These are phyloP conservation scores for Nannochloris sp. DNA, from an alignment of 139 green algal genomes.

Conservation along the genomic window DNA sequence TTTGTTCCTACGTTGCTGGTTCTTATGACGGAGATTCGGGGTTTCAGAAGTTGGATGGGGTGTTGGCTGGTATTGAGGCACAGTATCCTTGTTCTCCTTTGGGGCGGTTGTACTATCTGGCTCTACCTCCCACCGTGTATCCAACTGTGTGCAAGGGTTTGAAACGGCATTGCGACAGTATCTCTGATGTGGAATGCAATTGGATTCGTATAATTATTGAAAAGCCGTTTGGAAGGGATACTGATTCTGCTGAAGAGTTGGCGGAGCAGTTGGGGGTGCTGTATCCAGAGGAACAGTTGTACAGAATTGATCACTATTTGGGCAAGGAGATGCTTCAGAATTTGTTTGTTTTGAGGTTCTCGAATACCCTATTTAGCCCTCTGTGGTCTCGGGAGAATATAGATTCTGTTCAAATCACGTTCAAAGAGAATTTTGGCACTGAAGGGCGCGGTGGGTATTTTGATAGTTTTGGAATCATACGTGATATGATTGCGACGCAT, in stretches of 20 bases:
- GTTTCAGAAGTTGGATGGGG: slow-evolving; percentile 38
- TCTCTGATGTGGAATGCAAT: slow-evolving; percentile 9
- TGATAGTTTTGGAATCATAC: slow-evolving; percentile 94
- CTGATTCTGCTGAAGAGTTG: slow-evolving; percentile 49
- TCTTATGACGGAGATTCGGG: slow-evolving; percentile 50
- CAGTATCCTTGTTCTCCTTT: slow-evolving; percentile 9
- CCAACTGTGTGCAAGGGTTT: slow-evolving; percentile 54
- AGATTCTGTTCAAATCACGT: slow-evolving; percentile 82
- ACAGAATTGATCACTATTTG: slow-evolving; percentile 98
- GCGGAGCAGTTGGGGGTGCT: slow-evolving; percentile 54
- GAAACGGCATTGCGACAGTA: slow-evolving; percentile 8
- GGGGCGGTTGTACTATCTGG: slow-evolving; percentile 89
- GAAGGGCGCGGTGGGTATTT: slow-evolving; percentile 94
- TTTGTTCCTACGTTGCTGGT: slow-evolving; percentile 51
- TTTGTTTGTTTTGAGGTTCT: slow-evolving; percentile 93
- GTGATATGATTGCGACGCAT: slow-evolving; percentile 94
- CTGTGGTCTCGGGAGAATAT: slow-evolving; percentile 81
- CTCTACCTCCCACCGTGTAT: slow-evolving; percentile 91
- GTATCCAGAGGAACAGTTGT: slow-evolving; percentile 85
- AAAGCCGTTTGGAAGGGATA: slow-evolving; percentile 16
- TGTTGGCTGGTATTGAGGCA: slow-evolving; percentile 41
- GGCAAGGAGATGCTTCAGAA: slow-evolving; percentile 97
- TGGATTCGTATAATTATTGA: slow-evolving; percentile 46
- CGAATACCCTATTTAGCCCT: slow-evolving; percentile 79
- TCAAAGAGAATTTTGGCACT: slow-evolving; percentile 89